Evolutionary conservation across 129 eudicot genomes (phyloP).

Genomic region (Flaveria ramosissima): DNA sequence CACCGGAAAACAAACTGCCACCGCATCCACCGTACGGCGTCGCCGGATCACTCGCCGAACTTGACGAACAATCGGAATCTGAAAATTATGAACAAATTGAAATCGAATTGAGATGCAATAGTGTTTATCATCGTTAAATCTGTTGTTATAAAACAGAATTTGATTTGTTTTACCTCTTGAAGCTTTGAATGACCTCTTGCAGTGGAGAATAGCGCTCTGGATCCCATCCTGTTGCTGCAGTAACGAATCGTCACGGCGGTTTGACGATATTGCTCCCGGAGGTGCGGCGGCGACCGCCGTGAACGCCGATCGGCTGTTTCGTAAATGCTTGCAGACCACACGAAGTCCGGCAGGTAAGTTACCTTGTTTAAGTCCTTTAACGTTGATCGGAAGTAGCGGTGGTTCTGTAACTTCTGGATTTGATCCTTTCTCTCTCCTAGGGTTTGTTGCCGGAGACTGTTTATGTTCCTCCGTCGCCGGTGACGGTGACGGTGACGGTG

Average conservation of each 20-base stretch:
- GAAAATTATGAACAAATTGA: not conserved
- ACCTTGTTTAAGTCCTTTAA: constrained; percentile 51
- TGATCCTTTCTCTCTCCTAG: constrained; percentile 16
- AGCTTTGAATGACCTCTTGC: constrained; percentile 86
- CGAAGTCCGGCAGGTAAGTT: constrained; percentile 63
- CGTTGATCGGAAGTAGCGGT: constrained; percentile 28
- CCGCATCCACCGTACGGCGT: not conserved
- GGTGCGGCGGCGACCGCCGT: constrained; percentile 54
- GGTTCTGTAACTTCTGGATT: constrained; percentile 31
- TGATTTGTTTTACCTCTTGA: constrained; percentile 54
- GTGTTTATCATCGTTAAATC: not conserved
- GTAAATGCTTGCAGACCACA: constrained; percentile 65
- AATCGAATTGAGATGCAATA: not conserved
- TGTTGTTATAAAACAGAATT: not conserved
- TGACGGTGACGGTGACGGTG: constrained; percentile 13
- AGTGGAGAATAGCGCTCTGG: constrained; percentile 90
- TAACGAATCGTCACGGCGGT: constrained; percentile 76
- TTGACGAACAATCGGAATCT: constrained; percentile 32
- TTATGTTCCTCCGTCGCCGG: constrained; percentile 33
- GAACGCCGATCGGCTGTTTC: constrained; percentile 71
- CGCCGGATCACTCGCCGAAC: constrained; percentile 22
- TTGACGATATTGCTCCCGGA: constrained; percentile 28
- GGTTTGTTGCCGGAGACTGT: constrained; percentile 19
- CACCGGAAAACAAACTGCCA: constrained; percentile 5
- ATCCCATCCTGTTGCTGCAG: constrained; percentile 90